Conservation (phyloP, 345 rosid species). For the Aegle marmelos region DNA sequence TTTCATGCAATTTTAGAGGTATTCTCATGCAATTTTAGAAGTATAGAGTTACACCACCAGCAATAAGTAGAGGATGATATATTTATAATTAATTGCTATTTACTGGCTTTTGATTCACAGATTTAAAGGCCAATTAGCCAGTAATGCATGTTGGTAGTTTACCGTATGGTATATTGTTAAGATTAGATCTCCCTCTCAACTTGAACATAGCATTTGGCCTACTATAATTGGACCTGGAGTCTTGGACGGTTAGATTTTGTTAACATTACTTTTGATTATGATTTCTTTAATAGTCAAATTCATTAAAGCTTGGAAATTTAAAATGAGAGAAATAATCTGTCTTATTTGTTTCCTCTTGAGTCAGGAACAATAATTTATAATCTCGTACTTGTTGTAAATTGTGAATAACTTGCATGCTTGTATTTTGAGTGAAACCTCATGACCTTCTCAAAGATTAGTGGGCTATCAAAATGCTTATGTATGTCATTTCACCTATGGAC, state of each 20-base stretch:
- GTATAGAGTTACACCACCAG: neutral
- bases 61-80: neutral
- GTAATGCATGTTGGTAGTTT: neutral
- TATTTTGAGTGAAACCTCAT: neutral
- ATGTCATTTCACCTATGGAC: conserved; percentile 1
- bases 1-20: conserved; percentile 86
- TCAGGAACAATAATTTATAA: neutral
- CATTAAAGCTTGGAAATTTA: neutral
- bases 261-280: neutral
- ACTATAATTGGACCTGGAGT: neutral
- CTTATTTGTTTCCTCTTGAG: neutral
- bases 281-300: neutral
- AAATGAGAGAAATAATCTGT: neutral
- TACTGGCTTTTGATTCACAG: neutral
- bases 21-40: neutral
- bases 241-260: neutral
- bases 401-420: neutral
- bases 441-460: neutral
- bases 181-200: neutral
- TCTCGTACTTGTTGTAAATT: neutral
- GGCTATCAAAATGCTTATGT: neutral
- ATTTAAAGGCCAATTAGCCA: neutral
- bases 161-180: neutral
- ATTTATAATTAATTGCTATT: neutral
- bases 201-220: neutral